Conservation (phyloP, 495 filamentous ascomycete species). For the Xeromyces bisporus region DNA sequence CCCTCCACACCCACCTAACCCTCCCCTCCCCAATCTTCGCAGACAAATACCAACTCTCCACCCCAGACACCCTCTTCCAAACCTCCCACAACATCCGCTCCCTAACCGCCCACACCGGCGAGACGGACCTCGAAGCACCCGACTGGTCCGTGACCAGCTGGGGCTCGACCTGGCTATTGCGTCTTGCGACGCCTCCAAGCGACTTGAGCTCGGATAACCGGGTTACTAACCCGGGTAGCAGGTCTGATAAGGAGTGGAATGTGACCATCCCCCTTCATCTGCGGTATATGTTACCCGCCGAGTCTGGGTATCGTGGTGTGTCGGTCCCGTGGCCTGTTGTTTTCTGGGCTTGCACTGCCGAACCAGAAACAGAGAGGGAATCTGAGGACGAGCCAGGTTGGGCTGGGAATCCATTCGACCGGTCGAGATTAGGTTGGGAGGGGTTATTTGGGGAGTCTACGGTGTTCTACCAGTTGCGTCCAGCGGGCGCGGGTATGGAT, state of each 20-base stretch:
- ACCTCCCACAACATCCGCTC: slow-evolving; percentile 55
- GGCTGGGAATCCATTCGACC: slow-evolving; percentile 70
- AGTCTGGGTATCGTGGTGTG: slow-evolving; percentile 29
- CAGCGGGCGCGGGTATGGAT: slow-evolving; percentile 21
- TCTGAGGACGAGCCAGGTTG: too few species aligned
- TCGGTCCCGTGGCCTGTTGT: slow-evolving; percentile 57
- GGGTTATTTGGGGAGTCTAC: slow-evolving; percentile 62
- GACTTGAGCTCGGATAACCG: slow-evolving; percentile 3
- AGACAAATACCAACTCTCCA: slow-evolving; percentile 68
- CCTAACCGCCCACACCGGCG: slow-evolving; percentile 52
- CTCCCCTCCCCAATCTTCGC: slow-evolving; percentile 72
- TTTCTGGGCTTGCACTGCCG: slow-evolving; percentile 81
- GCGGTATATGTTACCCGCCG: slow-evolving; percentile 53
- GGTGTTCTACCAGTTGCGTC: slow-evolving; percentile 72
- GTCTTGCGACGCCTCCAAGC: slow-evolving; percentile 41
- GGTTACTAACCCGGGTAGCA: too few species aligned
- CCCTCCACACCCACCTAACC: slow-evolving; percentile 67
- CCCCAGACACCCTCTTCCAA: slow-evolving; percentile 49
- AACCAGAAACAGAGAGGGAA: slow-evolving; percentile 54
- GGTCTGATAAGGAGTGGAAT: slow-evolving; percentile 46
- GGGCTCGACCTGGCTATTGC: slow-evolving; percentile 66
- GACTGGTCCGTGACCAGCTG: slow-evolving; percentile 60
- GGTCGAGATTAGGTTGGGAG: slow-evolving; percentile 71
- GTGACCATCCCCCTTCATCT: slow-evolving; percentile 74
- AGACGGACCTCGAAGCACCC: slow-evolving; percentile 86